Conservation (phyloP, 2,329 filamentous ascomycete genomes). For the Leptosphaerulina australis region DNA sequence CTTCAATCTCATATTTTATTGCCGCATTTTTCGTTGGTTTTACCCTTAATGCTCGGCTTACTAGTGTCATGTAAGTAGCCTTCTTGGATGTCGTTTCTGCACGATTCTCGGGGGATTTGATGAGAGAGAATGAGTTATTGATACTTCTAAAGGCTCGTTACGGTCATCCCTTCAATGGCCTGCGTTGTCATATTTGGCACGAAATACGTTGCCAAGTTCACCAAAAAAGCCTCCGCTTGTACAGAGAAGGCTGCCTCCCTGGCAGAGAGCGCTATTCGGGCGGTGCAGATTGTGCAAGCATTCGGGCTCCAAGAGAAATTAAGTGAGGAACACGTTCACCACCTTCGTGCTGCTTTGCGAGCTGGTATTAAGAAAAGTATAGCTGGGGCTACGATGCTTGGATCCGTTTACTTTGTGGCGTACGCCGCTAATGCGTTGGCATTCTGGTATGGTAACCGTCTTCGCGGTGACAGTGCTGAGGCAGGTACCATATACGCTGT, state of each 20-base stretch:
- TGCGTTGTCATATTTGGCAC: slow-evolving; percentile 53
- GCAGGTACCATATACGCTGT: slow-evolving; percentile 66
- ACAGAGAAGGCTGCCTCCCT: slow-evolving; percentile 53
- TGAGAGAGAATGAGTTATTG: neutral
- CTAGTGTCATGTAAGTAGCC: slow-evolving; percentile 48
- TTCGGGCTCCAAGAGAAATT: slow-evolving; percentile 53
- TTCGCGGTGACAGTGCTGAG: slow-evolving; percentile 36
- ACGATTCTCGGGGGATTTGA: neutral
- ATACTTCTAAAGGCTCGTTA: slow-evolving; percentile 40
- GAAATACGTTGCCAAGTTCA: slow-evolving; percentile 49
- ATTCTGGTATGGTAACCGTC: slow-evolving; percentile 52
- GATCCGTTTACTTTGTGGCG: slow-evolving; percentile 53
- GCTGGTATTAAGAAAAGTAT: slow-evolving; percentile 51
- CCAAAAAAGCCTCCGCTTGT: slow-evolving; percentile 46
- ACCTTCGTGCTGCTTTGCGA: slow-evolving; percentile 44
- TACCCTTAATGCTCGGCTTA: slow-evolving; percentile 50
- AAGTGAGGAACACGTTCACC: slow-evolving; percentile 46
- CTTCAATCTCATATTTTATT: slow-evolving; percentile 55
- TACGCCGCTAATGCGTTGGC: slow-evolving; percentile 55
- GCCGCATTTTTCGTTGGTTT: slow-evolving; percentile 56
- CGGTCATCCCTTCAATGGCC: slow-evolving; percentile 58
- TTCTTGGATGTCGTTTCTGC: neutral
- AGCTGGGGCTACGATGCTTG: slow-evolving; percentile 51
- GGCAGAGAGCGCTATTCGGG: slow-evolving; percentile 54
- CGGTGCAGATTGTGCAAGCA: slow-evolving; percentile 57